Evolutionary conservation across 1,284 basidiomycete species (phyloP).

Genomic region (Trichosporon sp.): DNA sequence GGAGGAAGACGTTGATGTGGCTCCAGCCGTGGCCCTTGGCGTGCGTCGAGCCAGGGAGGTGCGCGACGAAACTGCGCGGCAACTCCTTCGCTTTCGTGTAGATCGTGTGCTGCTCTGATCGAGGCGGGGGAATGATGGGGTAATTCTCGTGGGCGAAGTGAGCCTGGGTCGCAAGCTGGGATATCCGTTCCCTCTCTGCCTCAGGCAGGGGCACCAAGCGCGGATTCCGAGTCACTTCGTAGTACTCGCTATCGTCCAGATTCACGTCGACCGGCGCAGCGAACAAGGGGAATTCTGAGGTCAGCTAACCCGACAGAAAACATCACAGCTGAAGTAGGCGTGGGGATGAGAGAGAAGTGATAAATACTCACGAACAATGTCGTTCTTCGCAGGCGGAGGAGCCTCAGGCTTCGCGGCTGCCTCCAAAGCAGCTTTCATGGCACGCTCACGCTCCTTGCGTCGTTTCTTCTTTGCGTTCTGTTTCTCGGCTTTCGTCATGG

Average conservation of each 20-base stretch:
- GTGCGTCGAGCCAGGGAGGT: neutral
- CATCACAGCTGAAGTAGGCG: no score
- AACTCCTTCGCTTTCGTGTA: constrained; percentile 9
- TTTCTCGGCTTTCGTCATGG: constrained; percentile 53
- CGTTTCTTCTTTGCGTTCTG: constrained; percentile 54
- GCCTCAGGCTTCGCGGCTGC: constrained; percentile 24
- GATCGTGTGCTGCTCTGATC: neutral
- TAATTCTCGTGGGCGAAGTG: neutral
- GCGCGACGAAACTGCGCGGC: neutral
- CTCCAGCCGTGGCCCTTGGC: constrained; percentile 10
- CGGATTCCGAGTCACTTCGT: constrained; percentile 30
- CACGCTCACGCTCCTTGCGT: constrained; percentile 48
- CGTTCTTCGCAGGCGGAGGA: constrained; percentile 12
- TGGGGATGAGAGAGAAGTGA: neutral
- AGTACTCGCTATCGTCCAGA: constrained; percentile 33
- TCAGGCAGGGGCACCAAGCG: constrained; percentile 18
- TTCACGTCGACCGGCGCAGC: constrained; percentile 36
- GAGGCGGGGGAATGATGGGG: neutral
- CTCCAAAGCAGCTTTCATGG: constrained; percentile 27
- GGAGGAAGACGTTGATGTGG: constrained; percentile 13
- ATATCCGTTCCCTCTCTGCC: constrained; percentile 5
- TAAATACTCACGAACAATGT: constrained; percentile 30
- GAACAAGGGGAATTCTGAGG: constrained; percentile 44
- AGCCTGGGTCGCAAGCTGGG: constrained; percentile 20
- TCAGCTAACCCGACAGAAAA: neutral